A percentile compares a stretch with the other conserved stretches of the same genome.
phyloP scores from a whole-genome alignment of 2,329 filamentous ascomycete species.

The Epichloe gansuensis region DNA sequence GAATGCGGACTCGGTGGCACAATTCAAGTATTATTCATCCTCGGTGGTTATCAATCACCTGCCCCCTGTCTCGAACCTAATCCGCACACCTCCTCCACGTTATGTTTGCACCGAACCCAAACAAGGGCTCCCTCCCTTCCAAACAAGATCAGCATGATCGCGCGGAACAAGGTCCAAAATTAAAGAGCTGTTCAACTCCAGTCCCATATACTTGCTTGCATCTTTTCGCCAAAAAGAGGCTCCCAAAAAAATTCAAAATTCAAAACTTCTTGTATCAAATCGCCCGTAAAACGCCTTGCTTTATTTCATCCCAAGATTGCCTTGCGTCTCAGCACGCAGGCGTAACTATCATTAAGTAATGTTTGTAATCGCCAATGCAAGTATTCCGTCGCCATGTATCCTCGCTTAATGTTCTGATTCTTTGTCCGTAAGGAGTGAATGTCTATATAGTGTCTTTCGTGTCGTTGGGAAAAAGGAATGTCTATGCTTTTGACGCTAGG shows the following conservation, averaged over 20 bases:
- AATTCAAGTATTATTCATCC: too few relatives aligned
- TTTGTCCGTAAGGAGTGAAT: slow-evolving; percentile 10
- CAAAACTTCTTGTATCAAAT: neutral
- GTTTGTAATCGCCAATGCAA: slow-evolving; percentile 1
- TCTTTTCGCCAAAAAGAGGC: neutral
- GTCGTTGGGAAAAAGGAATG: slow-evolving; percentile 27
- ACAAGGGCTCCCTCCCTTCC: neutral
- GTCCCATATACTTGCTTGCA: neutral
- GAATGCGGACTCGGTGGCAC: too few relatives aligned
- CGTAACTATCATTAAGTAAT: neutral
- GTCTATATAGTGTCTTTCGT: slow-evolving; percentile 6
- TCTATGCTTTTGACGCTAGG: slow-evolving; percentile 22
- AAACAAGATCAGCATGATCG: neutral
- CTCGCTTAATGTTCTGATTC: slow-evolving; percentile 4
- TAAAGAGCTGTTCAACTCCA: neutral
- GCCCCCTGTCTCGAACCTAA: too few relatives aligned
- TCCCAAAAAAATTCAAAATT: neutral
- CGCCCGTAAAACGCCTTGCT: slow-evolving; percentile 1
- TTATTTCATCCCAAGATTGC: neutral
- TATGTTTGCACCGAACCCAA: too few relatives aligned
- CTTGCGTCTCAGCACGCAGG: neutral
- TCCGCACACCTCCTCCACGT: too few relatives aligned
- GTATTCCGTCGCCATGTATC: slow-evolving; percentile 4
- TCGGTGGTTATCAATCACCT: too few relatives aligned
- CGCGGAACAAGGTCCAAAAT: too few relatives aligned